Conservation (phyloP, 352 stramenopile species). For the Globisporangium abappressorium region DNA sequence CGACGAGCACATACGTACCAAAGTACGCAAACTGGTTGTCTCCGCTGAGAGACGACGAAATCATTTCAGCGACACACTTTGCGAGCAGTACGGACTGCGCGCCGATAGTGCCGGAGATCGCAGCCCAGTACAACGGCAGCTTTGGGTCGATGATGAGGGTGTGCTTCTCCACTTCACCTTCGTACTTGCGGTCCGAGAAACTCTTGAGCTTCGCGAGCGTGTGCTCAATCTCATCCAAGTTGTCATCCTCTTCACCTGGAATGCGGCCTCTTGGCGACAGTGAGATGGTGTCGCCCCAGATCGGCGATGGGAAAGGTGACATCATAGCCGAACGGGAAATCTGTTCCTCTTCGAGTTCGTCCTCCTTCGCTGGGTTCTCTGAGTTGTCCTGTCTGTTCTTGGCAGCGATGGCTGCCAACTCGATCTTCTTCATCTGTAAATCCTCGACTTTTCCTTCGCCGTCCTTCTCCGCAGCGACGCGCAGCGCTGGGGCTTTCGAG, state of each 20-base stretch:
- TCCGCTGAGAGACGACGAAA: conserved; percentile 73
- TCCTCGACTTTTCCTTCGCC: conserved; percentile 39
- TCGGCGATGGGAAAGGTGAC: conserved; percentile 78
- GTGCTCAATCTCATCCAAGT: conserved; percentile 51
- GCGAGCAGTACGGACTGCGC: conserved; percentile 81
- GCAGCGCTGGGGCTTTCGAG: conserved; percentile 75
- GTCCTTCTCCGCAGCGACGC: conserved; percentile 59
- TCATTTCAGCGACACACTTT: conserved; percentile 85
- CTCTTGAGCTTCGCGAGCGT: conserved; percentile 42
- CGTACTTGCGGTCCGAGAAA: conserved; percentile 43
- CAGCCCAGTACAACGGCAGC: conserved; percentile 83
- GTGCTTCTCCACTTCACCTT: conserved; percentile 79
- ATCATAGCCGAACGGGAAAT: conserved; percentile 51
- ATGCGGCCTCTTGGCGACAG: conserved; percentile 38
- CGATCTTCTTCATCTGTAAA: conserved; percentile 52
- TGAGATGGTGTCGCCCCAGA: conserved; percentile 51
- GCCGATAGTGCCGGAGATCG: conserved; percentile 80
- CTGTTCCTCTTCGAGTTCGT: conserved; percentile 30
- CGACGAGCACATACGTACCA: conserved; percentile 77
- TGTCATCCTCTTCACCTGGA: conserved; percentile 49
- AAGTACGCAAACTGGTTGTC: conserved; percentile 88
- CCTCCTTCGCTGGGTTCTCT: conserved; percentile 7
- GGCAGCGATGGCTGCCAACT: conserved; percentile 28
- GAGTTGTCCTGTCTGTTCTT: conserved; percentile 21
- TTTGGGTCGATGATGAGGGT: conserved; percentile 85